Evolutionary conservation across 352 stramenopile genomes (phyloP).

Genomic region (Blastocystis sp.): DNA sequence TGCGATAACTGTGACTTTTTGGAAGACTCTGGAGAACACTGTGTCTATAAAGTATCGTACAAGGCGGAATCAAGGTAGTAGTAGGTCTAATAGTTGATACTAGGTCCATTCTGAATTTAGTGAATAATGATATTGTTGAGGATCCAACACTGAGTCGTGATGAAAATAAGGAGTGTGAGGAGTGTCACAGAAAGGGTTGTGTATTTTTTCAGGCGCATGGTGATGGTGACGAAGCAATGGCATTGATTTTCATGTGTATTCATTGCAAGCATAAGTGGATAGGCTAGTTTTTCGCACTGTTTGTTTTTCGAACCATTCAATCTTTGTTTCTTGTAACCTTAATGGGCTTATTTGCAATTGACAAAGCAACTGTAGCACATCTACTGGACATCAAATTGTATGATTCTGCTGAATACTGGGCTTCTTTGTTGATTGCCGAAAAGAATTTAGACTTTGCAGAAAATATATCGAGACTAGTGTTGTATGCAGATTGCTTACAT

Average conservation of each 20-base stretch:
- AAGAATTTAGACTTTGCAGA: background rate
- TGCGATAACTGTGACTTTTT: constrained; percentile 41
- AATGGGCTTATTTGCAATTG: background rate
- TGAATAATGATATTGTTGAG: constrained; percentile 45
- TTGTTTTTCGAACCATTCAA: background rate
- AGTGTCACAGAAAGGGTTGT: constrained; percentile 28
- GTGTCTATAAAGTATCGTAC: constrained; percentile 38
- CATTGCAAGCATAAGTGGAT: constrained; percentile 60
- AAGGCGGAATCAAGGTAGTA: constrained; percentile 53
- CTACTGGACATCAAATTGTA: background rate
- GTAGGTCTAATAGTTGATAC: background rate
- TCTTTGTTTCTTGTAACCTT: background rate
- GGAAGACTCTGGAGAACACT: constrained; percentile 17
- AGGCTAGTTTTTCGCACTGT: constrained; percentile 9
- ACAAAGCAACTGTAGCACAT: background rate
- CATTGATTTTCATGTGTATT: constrained; percentile 61
- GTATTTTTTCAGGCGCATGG: constrained; percentile 59
- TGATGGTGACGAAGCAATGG: constrained; percentile 59
- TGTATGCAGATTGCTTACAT: background rate
- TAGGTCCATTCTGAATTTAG: constrained; percentile 48
- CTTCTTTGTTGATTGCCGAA: background rate
- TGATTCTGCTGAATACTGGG: constrained; percentile 44
- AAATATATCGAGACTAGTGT: background rate
- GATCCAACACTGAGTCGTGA: constrained; percentile 47
- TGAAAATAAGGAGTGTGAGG: constrained; percentile 49